A percentile compares a stretch with the other conserved stretches of the same genome.
phyloP scores from a whole-genome alignment of 106 monocot species.

The Agapanthus africanus region DNA sequence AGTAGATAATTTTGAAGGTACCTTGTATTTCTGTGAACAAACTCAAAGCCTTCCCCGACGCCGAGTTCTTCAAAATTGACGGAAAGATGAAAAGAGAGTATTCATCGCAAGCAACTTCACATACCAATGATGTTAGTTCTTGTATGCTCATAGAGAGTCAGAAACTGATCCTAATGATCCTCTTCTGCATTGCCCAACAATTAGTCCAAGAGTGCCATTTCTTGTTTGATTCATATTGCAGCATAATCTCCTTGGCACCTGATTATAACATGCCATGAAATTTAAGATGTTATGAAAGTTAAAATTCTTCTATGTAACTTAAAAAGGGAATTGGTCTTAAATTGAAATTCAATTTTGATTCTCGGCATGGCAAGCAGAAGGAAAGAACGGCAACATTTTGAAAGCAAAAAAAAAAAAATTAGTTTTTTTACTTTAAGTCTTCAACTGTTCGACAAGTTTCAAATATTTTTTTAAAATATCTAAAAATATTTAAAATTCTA shows the following conservation, averaged over 20 bases:
- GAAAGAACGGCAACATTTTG: too few species aligned
- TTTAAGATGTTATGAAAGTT: constrained; percentile 5
- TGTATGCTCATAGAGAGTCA: constrained; percentile 36
- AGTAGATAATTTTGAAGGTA: constrained; percentile 9
- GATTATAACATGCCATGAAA: constrained; percentile 3
- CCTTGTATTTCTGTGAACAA: constrained; percentile 2
- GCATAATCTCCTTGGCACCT: constrained; percentile 77
- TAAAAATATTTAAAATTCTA: too few species aligned
- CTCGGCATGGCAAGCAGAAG: too few species aligned
- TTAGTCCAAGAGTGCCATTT: constrained; percentile 40
- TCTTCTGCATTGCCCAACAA: constrained; percentile 54
- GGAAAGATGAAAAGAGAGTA: neutral
- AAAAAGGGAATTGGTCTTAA: too few species aligned
- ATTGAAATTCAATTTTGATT: too few species aligned
- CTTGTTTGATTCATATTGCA: constrained; percentile 38
- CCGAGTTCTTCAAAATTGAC: neutral
- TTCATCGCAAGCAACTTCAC: constrained; percentile 5
- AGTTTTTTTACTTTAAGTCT: too few species aligned
- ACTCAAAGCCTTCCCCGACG: neutral
- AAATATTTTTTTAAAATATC: too few species aligned
- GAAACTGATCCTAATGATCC: constrained; percentile 55
- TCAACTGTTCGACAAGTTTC: too few species aligned
- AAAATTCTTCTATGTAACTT: too few species aligned
- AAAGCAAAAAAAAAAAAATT: too few species aligned
- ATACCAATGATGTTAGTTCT: neutral